Percentiles rank a stretch among this genome's conserved stretches.
Evolutionary conservation across 257 asterid species (phyloP).

Genomic region (Petunia secreta): DNA sequence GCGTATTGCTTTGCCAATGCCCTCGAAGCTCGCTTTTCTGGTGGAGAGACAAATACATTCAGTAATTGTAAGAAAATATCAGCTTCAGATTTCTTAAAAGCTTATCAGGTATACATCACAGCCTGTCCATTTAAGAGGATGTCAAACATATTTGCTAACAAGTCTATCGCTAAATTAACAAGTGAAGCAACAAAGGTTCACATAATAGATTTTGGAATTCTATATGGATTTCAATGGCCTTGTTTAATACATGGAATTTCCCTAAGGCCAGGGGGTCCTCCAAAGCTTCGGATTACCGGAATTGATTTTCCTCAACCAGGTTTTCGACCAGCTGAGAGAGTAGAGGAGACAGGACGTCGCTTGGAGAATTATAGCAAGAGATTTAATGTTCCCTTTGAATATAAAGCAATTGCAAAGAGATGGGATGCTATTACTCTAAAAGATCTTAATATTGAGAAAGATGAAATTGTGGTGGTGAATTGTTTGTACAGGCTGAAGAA

Average conservation of each 20-base stretch:
- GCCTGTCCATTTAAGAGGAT: slow-evolving; percentile 31
- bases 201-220: slow-evolving; percentile 32
- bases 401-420: slow-evolving; percentile 27
- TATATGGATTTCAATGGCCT: slow-evolving; percentile 40
- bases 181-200: slow-evolving; percentile 13
- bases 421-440: slow-evolving; percentile 27
- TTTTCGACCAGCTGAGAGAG: slow-evolving; percentile 32
- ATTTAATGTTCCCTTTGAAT: slow-evolving; percentile 31
- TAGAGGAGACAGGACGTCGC: slow-evolving; percentile 25
- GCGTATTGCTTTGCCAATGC: slow-evolving; percentile 27
- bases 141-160: slow-evolving; percentile 29
- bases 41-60: slow-evolving; percentile 24
- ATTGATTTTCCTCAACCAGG: slow-evolving; percentile 34
- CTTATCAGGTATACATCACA: slow-evolving; percentile 33
- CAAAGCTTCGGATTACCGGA: slow-evolving; percentile 33
- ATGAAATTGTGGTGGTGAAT: slow-evolving; percentile 7
- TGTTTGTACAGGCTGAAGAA: slow-evolving; percentile 27
- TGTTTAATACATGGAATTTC: slow-evolving; percentile 29
- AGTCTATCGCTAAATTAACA: slow-evolving; percentile 23
- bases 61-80: not conserved
- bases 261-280: slow-evolving; percentile 36
- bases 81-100: slow-evolving; percentile 26
- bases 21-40: slow-evolving; percentile 34
- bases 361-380: slow-evolving; percentile 20
- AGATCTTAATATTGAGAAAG: not conserved